phyloP scores from a whole-genome alignment of 192 early-diverging fungal genomes.

The Coemansia sp. region DNA sequence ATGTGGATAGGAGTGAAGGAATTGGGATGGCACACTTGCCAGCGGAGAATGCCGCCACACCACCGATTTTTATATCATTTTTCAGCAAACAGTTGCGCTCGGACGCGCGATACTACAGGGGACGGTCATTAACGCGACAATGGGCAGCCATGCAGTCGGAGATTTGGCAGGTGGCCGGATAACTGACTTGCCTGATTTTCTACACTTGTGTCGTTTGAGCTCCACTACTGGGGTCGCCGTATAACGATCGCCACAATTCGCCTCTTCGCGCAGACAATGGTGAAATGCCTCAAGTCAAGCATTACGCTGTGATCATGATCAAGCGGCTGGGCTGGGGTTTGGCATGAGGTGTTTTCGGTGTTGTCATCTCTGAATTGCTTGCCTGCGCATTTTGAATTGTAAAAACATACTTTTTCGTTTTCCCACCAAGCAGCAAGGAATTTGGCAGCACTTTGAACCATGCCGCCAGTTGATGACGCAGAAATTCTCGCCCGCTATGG shows the following conservation, averaged over 20 bases:
- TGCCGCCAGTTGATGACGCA: slow-evolving; percentile 47
- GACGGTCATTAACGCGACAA: slow-evolving; percentile 6
- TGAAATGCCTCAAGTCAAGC: neutral
- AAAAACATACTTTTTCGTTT: neutral
- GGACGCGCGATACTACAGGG: neutral
- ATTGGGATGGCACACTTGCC: neutral
- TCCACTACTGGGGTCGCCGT: neutral
- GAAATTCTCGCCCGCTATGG: slow-evolving; percentile 50
- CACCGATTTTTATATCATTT: slow-evolving; percentile 6
- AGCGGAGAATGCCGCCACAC: slow-evolving; percentile 4
- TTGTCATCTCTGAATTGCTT: neutral
- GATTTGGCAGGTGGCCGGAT: slow-evolving; percentile 3
- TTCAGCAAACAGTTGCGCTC: neutral
- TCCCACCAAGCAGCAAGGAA: neutral
- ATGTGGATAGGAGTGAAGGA: neutral
- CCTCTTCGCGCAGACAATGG: neutral
- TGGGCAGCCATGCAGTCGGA: slow-evolving; percentile 11
- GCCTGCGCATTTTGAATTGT: neutral
- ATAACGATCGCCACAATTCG: neutral
- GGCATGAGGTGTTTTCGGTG: too few species aligned
- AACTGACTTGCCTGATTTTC: slow-evolving; percentile 13
- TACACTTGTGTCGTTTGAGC: neutral
- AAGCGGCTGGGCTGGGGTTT: neutral
- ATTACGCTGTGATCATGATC: neutral
- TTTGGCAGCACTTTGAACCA: neutral